Evolutionary conservation across 768 basidiomycete species (phyloP).

Genomic region (Amanita molliuscula): DNA sequence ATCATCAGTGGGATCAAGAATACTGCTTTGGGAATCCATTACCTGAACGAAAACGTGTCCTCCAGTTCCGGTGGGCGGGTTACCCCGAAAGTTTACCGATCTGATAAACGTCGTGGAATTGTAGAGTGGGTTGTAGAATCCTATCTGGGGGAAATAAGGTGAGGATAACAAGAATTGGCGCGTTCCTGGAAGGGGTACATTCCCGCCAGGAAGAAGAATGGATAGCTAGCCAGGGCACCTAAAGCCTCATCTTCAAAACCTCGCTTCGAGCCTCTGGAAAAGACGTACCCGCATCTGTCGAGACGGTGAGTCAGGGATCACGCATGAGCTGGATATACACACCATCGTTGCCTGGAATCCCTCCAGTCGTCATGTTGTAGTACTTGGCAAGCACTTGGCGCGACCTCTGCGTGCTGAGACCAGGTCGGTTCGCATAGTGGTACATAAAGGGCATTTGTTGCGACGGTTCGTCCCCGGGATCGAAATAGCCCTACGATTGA

Average conservation of each 20-base stretch:
- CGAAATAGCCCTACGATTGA: slow-evolving; percentile 40
- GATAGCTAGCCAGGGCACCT: slow-evolving; percentile 59
- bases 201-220: slow-evolving; percentile 46
- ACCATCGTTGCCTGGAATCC: slow-evolving; percentile 62
- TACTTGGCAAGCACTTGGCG: slow-evolving; percentile 43
- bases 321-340: slow-evolving; percentile 4
- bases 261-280: slow-evolving; percentile 5
- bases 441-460: slow-evolving; percentile 66
- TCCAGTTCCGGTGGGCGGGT: slow-evolving; percentile 39
- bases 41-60: slow-evolving; percentile 52
- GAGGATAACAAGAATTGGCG: slow-evolving; percentile 49
- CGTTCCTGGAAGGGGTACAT: slow-evolving; percentile 58
- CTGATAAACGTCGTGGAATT: slow-evolving; percentile 48
- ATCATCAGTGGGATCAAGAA: background rate
- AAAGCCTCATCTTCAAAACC: slow-evolving; percentile 15
- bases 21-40: slow-evolving; percentile 3
- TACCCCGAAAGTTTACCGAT: slow-evolving; percentile 38
- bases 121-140: slow-evolving; percentile 50
- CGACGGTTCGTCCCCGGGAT: slow-evolving; percentile 53
- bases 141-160: slow-evolving; percentile 49
- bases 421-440: slow-evolving; percentile 54
- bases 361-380: slow-evolving; percentile 46
- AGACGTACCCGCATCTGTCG: slow-evolving; percentile 17
- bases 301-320: background rate
- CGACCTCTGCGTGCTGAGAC: slow-evolving; percentile 45